These are phyloP conservation scores for Grosmannia serpens DNA, from an alignment of 2,329 filamentous ascomycete species.

Conservation along the genomic window DNA sequence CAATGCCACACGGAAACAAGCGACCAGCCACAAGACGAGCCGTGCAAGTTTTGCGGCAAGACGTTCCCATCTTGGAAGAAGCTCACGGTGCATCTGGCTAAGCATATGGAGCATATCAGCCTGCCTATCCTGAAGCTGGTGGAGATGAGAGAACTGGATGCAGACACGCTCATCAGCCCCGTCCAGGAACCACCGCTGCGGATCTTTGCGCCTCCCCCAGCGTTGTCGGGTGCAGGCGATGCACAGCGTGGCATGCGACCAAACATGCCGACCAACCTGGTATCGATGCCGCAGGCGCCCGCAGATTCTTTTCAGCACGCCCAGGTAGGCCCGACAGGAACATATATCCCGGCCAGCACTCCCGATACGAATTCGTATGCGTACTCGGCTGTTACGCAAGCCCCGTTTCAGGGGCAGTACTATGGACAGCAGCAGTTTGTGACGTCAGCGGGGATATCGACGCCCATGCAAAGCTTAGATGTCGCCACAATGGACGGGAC, in stretches of 20 bases:
- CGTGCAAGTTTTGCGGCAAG: slow-evolving; percentile 79
- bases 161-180: slow-evolving; percentile 57
- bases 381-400: slow-evolving; percentile 10
- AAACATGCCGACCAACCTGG: slow-evolving; percentile 5
- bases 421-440: slow-evolving; percentile 2
- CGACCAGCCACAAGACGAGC: slow-evolving; percentile 58
- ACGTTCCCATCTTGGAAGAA: slow-evolving; percentile 82
- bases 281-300: background rate
- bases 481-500: slow-evolving; percentile 5
- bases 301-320: background rate
- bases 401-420: slow-evolving; percentile 7
- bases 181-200: slow-evolving; percentile 44
- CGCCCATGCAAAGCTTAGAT: slow-evolving; percentile 14
- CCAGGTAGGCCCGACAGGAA: slow-evolving; percentile 8
- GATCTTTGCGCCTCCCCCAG: slow-evolving; percentile 15
- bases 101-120: slow-evolving; percentile 88
- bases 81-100: slow-evolving; percentile 81
- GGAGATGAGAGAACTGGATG: slow-evolving; percentile 31
- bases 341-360: slow-evolving; percentile 8
- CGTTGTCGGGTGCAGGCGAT: background rate
- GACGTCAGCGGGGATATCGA: slow-evolving; percentile 1
- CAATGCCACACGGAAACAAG: slow-evolving; percentile 60
- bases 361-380: slow-evolving; percentile 9
- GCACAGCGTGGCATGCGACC: background rate
- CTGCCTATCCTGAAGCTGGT: slow-evolving; percentile 63